phyloP scores from a whole-genome alignment of 805 yeast species.

The Spencermartinsiella europaea region DNA sequence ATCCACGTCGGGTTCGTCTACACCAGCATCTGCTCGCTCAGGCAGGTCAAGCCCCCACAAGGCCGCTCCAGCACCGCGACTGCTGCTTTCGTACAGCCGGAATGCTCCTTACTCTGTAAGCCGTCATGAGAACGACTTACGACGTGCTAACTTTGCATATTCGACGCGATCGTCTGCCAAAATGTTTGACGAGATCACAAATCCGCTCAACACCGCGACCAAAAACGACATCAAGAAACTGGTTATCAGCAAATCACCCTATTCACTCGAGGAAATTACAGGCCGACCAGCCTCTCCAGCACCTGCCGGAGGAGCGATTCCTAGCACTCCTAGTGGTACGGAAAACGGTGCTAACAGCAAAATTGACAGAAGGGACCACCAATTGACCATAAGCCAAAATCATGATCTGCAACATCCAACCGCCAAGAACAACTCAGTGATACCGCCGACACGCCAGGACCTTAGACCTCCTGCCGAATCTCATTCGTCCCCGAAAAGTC shows the following conservation, averaged over 20 bases:
- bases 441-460: too few relatives aligned
- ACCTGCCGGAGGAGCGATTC: neutral
- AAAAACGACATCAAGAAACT: conserved; percentile 1
- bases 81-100: conserved; percentile 6
- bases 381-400: neutral
- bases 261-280: conserved; percentile 8
- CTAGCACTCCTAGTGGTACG: neutral
- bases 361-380: neutral
- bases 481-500: neutral
- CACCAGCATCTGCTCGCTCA: neutral
- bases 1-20: neutral
- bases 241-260: conserved; percentile 6
- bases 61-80: conserved; percentile 14
- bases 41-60: conserved; percentile 9
- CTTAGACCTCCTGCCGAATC: neutral
- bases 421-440: too few relatives aligned
- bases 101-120: conserved; percentile 13
- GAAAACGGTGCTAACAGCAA: neutral
- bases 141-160: neutral
- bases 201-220: neutral
- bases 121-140: neutral
- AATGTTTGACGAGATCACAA: neutral
- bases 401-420: neutral
- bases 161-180: neutral
- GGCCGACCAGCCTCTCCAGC: conserved; percentile 3